phyloP scores from a whole-genome alignment of 2,329 filamentous ascomycete species.

The Botrytis galanthina region DNA sequence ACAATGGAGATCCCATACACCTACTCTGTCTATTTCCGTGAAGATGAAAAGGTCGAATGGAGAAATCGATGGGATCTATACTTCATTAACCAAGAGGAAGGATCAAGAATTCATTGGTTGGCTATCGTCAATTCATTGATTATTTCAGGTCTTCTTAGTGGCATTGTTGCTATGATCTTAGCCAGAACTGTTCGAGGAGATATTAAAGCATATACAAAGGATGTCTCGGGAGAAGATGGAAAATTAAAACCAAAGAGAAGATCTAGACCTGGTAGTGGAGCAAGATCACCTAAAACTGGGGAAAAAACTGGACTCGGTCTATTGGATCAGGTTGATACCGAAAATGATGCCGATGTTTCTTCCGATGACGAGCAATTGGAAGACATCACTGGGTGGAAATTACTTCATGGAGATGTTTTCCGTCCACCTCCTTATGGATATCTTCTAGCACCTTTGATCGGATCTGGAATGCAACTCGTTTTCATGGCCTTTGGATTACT shows the following conservation, averaged over 20 bases:
- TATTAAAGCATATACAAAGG: constrained; percentile 67
- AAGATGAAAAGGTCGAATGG: constrained; percentile 80
- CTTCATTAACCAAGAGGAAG: constrained; percentile 83
- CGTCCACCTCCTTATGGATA: constrained; percentile 67
- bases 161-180: constrained; percentile 77
- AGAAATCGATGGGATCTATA: constrained; percentile 83
- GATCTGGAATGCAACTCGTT: constrained; percentile 81
- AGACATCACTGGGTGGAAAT: constrained; percentile 83
- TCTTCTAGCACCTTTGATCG: constrained; percentile 75
- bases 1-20: constrained; percentile 76
- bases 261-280: constrained; percentile 42
- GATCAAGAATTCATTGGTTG: constrained; percentile 79
- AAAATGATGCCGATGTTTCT: constrained; percentile 51
- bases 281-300: constrained; percentile 44
- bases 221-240: constrained; percentile 63
- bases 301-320: constrained; percentile 57
- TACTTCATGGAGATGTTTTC: constrained; percentile 86
- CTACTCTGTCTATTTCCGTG: constrained; percentile 87
- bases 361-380: constrained; percentile 73
- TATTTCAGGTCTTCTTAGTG: constrained; percentile 75
- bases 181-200: constrained; percentile 75
- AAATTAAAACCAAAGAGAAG: constrained; percentile 55
- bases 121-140: constrained; percentile 85
- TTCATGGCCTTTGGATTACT: constrained; percentile 77
- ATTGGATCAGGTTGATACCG: constrained; percentile 57